Evolutionary conservation across 495 filamentous ascomycete species (phyloP), one percentile per base, ranked within the genome.

Genomic region (Aspergillus wentii): DNA sequence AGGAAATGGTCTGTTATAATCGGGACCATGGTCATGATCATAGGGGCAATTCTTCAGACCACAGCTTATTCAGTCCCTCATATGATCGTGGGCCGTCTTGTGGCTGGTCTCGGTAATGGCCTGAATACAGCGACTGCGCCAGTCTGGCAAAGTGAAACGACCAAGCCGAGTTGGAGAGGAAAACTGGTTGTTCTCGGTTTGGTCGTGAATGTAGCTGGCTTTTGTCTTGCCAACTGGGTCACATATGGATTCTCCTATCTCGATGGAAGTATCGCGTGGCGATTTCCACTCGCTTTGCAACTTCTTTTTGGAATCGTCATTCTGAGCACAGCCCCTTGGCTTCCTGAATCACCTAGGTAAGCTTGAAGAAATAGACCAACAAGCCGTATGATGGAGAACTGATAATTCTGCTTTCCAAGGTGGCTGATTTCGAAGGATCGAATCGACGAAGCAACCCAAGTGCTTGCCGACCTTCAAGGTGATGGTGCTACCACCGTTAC

Each of bases 101-200:
- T 82, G 13, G 31, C n/a, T 16, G 39, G 48, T 3, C 22, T 53
- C 17, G 81, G 80, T 4, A 85, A 83, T 41, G 81, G 80, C 8
- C 68, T 82, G 40, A 83, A 84, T 38, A 80, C 76, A 0, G 67
- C 78, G 1, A 79, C 76, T 9, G 79, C 75, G 2, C 79, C 81
- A 10, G 69, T 81, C 5, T 85, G 76, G 78, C 77, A 83, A 46
- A 72, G 70, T 2, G 79, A 85, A 48, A 80, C 76, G 1, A 72
- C 76, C 0, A 71, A 78, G 41, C 64, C 69, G 0, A 64, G 65
- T 34, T 76, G 72, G 71, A 63, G 78, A 42, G 80, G 82, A 28
- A 72, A 75, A 38, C 54, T 82, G 17, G 73, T 81, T 13, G 67
- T 80, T 29, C 59, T 82, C 8, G 78, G 81, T 38, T 66, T 80